Conservation (phyloP, 805 yeast genomes). For the Cyberlindnera euphorbiae region DNA sequence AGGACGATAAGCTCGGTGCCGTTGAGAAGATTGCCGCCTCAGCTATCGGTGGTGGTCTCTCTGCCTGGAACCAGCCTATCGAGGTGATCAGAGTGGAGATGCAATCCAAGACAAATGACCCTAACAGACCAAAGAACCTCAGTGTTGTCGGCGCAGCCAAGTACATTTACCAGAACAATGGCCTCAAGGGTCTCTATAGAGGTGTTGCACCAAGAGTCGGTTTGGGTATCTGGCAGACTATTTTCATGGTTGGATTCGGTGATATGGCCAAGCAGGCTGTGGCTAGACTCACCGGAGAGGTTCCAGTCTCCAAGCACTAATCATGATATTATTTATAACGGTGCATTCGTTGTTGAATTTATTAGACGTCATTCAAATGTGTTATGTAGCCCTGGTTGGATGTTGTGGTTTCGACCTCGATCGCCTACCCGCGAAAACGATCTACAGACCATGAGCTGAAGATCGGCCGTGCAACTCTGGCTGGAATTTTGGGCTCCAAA, state of each 20-base stretch:
- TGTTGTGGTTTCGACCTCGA: too few relatives aligned
- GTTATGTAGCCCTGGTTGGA: too few relatives aligned
- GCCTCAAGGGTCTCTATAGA: conserved; percentile 85
- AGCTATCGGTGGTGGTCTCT: conserved; percentile 92
- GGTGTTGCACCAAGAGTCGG: conserved; percentile 98
- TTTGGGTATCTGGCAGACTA: conserved; percentile 96
- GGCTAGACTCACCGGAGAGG: conserved; percentile 56
- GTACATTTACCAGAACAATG: conserved; percentile 79
- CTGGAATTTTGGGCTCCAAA: background rate
- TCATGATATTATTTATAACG: conserved; percentile 3
- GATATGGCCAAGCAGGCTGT: conserved; percentile 81
- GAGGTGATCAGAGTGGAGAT: conserved; percentile 97
- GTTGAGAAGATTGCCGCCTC: conserved; percentile 80
- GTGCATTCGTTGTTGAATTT: too few relatives aligned
- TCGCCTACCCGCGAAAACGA: too few relatives aligned
- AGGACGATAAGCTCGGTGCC: conserved; percentile 61
- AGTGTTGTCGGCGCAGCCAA: conserved; percentile 70
- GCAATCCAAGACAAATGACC: conserved; percentile 93
- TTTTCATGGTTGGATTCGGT: conserved; percentile 97
- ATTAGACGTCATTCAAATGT: too few relatives aligned
- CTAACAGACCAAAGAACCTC: conserved; percentile 91
- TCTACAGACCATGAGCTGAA: too few relatives aligned
- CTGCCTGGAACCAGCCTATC: conserved; percentile 99
- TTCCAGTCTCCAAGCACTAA: conserved; percentile 32
- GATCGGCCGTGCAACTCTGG: background rate